Conservation (phyloP, 495 filamentous ascomycete genomes). For the Friedmanniomyces endolithicus region DNA sequence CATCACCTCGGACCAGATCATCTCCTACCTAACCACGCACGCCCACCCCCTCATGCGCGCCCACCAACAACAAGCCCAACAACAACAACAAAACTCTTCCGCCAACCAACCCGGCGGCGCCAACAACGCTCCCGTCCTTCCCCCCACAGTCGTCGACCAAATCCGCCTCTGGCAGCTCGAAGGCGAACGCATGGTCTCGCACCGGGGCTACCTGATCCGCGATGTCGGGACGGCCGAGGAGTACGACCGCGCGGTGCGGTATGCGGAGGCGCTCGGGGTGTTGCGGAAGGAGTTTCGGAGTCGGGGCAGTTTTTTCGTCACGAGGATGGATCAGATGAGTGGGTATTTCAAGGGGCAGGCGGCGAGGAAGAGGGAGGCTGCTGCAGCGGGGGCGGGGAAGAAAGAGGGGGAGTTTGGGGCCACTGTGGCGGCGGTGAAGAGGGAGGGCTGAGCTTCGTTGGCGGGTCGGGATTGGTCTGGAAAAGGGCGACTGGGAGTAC, state of each 20-base stretch:
- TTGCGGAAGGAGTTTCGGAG: constrained; percentile 30
- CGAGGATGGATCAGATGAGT: constrained; percentile 20
- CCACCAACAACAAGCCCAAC: neutral
- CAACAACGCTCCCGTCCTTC: constrained; percentile 53
- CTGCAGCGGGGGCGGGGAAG: too few species aligned
- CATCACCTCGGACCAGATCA: constrained; percentile 90
- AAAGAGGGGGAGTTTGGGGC: constrained; percentile 1
- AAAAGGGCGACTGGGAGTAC: neutral
- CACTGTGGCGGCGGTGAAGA: neutral
- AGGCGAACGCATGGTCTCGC: constrained; percentile 77
- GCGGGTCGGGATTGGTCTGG: neutral
- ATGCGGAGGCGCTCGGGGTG: constrained; percentile 89
- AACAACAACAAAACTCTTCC: too few species aligned
- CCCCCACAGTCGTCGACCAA: constrained; percentile 93
- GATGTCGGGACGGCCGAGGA: constrained; percentile 69
- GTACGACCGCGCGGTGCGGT: constrained; percentile 59
- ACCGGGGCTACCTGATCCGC: constrained; percentile 72
- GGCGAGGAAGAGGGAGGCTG: constrained; percentile 9
- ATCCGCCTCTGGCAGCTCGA: constrained; percentile 97
- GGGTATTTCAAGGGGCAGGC: constrained; percentile 13
- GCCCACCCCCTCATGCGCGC: constrained; percentile 82
- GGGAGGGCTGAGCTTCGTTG: neutral
- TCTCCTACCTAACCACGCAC: constrained; percentile 68
- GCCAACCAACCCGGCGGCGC: neutral
- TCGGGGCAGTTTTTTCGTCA: constrained; percentile 15